Conservation (phyloP, 2,329 filamentous ascomycete species). For the Colletotrichum salicis region DNA sequence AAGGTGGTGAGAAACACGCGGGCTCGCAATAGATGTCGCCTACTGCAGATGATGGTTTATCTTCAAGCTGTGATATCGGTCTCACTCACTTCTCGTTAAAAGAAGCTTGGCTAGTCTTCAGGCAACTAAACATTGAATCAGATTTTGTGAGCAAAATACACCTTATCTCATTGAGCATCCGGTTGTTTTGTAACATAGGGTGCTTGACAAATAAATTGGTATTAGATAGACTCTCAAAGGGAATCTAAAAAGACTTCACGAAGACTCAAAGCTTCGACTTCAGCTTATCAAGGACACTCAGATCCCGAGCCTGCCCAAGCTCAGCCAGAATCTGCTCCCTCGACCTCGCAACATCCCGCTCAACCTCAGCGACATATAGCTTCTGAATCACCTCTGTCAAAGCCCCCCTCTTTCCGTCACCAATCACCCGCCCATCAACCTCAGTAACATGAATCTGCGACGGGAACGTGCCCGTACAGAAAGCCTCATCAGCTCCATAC, state of each 20-base stretch:
- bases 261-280: not conserved
- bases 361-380: constrained; percentile 39
- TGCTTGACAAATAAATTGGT: not conserved
- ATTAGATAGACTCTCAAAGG: not conserved
- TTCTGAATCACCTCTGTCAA: constrained; percentile 40
- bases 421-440: constrained; percentile 40
- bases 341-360: constrained; percentile 37
- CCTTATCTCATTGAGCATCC: no score
- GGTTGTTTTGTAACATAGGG: no score
- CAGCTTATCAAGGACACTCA: constrained; percentile 34
- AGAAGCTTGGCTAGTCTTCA: no score
- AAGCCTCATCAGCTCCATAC: constrained; percentile 45
- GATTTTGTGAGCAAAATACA: no score
- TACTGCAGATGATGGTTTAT: no score
- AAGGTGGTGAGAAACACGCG: not conserved
- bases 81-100: no score
- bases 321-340: constrained; percentile 39
- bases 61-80: no score
- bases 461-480: constrained; percentile 45
- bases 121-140: no score
- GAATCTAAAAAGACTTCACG: no score
- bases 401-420: constrained; percentile 39
- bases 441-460: constrained; percentile 42
- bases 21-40: no score
- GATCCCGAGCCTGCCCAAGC: constrained; percentile 39